Conservation (phyloP, 2,329 filamentous ascomycete genomes). For the Aspergillus sp. region DNA sequence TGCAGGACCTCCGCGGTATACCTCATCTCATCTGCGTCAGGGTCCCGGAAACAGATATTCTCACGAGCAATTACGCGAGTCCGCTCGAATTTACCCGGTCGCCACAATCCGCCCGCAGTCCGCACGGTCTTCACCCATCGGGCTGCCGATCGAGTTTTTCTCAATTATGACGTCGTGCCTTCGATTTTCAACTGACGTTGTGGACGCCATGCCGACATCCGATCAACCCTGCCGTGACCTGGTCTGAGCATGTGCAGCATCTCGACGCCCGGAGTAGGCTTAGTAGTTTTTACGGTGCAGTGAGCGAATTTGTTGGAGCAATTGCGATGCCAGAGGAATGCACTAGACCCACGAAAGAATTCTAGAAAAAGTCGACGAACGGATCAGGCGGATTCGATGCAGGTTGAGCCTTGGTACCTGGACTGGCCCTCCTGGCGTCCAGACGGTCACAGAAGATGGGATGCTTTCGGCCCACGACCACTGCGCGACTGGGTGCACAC, state of each 20-base stretch:
- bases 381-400: conserved; percentile 16
- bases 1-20: not conserved
- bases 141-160: conserved; percentile 7
- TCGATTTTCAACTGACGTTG: not conserved
- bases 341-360: conserved; percentile 26
- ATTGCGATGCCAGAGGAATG: conserved; percentile 10
- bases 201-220: conserved; percentile 10
- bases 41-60: not conserved
- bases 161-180: conserved; percentile 6
- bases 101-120: conserved; percentile 3
- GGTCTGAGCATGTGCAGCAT: not conserved
- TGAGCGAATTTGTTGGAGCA: not conserved
- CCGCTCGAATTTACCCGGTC: conserved; percentile 11
- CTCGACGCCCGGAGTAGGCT: not conserved
- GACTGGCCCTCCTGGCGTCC: conserved; percentile 3
- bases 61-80: not conserved
- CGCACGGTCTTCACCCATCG: not conserved
- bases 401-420: conserved; percentile 7
- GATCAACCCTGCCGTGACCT: not conserved
- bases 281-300: not conserved
- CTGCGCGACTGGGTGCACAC: not conserved
- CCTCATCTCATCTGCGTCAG: not conserved
- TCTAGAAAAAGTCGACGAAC: conserved; percentile 39
- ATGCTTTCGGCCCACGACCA: conserved; percentile 8
- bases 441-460: not conserved